phyloP scores from a whole-genome alignment of 2,329 filamentous ascomycete species.

The Fusarium sp. region DNA sequence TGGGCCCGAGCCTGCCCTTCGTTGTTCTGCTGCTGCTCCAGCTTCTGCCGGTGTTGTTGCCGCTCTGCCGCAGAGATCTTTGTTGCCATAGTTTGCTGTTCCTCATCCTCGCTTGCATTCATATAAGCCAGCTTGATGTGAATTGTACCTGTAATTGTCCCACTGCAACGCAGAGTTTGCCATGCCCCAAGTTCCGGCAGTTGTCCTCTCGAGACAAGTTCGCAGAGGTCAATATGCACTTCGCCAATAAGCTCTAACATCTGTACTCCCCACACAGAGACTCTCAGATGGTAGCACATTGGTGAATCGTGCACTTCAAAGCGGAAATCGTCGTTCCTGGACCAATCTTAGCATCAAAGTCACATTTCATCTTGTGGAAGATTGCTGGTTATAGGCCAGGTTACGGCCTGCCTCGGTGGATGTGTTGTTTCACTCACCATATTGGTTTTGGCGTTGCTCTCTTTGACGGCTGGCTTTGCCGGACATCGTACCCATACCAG shows the following conservation, averaged over 20 bases:
- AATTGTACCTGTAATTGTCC: conserved; percentile 38
- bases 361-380: conserved; percentile 21
- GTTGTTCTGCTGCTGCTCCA: conserved; percentile 34
- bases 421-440: conserved; percentile 43
- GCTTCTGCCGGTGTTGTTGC: conserved; percentile 36
- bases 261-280: conserved; percentile 46
- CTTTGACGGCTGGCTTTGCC: conserved; percentile 38
- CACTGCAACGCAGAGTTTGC: conserved; percentile 41
- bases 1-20: conserved; percentile 42
- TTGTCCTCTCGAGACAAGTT: conserved; percentile 37
- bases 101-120: conserved; percentile 37
- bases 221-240: conserved; percentile 44
- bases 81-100: conserved; percentile 38
- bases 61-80: conserved; percentile 33
- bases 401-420: background rate
- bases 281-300: conserved; percentile 46
- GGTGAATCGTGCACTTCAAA: conserved; percentile 46
- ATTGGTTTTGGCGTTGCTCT: conserved; percentile 41
- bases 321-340: conserved; percentile 47
- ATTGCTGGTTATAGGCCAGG: conserved; percentile 13
- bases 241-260: conserved; percentile 48
- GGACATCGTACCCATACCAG: conserved; percentile 47
- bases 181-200: conserved; percentile 41
- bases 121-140: conserved; percentile 40
- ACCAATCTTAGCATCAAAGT: conserved; percentile 33